A percentile compares a stretch with the other conserved stretches of the same genome.
Evolutionary conservation across 2,329 filamentous ascomycete species (phyloP).

Genomic region (Sphaerulina musiva): DNA sequence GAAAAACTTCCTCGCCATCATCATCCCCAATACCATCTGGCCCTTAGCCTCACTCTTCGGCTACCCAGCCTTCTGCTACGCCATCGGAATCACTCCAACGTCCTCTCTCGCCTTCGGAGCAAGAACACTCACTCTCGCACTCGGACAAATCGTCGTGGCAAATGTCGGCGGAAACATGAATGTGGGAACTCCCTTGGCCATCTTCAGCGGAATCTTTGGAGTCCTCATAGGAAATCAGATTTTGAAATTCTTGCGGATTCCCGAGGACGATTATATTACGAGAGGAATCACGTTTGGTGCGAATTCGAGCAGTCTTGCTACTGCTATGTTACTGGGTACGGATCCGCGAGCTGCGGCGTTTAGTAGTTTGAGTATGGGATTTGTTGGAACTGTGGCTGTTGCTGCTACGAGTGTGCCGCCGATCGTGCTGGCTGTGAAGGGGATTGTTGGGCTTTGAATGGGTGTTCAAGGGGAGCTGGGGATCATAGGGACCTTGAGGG

Average conservation of each 20-base stretch:
- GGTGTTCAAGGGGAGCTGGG: too few species aligned
- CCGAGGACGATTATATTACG: slow-evolving; percentile 55
- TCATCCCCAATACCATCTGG: slow-evolving; percentile 48
- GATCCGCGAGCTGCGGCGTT: slow-evolving; percentile 56
- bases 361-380: slow-evolving; percentile 54
- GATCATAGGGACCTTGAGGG: too few species aligned
- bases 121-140: slow-evolving; percentile 53
- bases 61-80: slow-evolving; percentile 51
- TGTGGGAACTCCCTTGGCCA: slow-evolving; percentile 51
- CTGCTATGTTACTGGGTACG: slow-evolving; percentile 50
- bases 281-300: slow-evolving; percentile 56
- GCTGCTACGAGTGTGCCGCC: slow-evolving; percentile 53
- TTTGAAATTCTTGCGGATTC: slow-evolving; percentile 28
- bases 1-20: slow-evolving; percentile 45
- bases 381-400: slow-evolving; percentile 56
- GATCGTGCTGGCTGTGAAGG: slow-evolving; percentile 44
- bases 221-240: slow-evolving; percentile 50
- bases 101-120: slow-evolving; percentile 52
- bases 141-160: slow-evolving; percentile 52
- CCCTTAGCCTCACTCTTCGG: slow-evolving; percentile 51
- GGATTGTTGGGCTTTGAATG: slow-evolving; percentile 38
- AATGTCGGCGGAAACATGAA: slow-evolving; percentile 54
- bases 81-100: slow-evolving; percentile 49
- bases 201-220: slow-evolving; percentile 55
- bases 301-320: slow-evolving; percentile 55